These are phyloP conservation scores for Ceriops zippeliana DNA, from an alignment of 345 rosid species.

Conservation along the genomic window DNA sequence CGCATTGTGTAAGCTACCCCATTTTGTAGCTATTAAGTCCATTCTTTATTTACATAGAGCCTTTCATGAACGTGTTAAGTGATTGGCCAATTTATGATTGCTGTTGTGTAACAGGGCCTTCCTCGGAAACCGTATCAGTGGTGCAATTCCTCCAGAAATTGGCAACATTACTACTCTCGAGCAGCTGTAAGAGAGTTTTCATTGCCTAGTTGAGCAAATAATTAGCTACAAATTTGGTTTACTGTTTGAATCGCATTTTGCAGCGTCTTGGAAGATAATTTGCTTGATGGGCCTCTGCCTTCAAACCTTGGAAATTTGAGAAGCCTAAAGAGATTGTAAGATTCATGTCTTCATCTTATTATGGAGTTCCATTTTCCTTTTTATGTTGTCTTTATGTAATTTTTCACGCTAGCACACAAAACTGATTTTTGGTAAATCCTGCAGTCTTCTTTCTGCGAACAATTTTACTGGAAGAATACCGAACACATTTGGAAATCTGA, in stretches of 20 bases:
- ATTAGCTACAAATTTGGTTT: background rate
- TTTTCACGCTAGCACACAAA: background rate
- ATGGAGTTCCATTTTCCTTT: background rate
- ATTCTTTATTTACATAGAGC: background rate
- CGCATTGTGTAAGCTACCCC: constrained; percentile 42
- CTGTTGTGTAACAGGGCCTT: constrained; percentile 41
- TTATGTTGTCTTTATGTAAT: background rate
- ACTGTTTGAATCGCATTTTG: constrained; percentile 6
- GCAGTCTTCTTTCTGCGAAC: constrained; percentile 71
- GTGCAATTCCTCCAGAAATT: constrained; percentile 56
- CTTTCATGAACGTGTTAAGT: constrained; percentile 1
- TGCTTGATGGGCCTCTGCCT: constrained; percentile 59
- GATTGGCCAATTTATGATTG: background rate
- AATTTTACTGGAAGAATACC: constrained; percentile 74
- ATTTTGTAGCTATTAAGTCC: background rate
- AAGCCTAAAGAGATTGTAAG: constrained; percentile 52
- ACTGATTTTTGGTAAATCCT: background rate
- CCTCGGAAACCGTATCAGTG: constrained; percentile 61
- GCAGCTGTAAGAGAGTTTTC: constrained; percentile 43
- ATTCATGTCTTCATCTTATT: background rate
- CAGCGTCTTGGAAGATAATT: constrained; percentile 68
- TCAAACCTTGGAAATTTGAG: constrained; percentile 57
- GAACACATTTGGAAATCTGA: constrained; percentile 54
- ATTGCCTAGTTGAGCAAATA: background rate
- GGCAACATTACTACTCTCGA: constrained; percentile 53